Evolutionary conservation across 257 asterid genomes (phyloP).

Genomic region (Fraxinus pennsylvanica): DNA sequence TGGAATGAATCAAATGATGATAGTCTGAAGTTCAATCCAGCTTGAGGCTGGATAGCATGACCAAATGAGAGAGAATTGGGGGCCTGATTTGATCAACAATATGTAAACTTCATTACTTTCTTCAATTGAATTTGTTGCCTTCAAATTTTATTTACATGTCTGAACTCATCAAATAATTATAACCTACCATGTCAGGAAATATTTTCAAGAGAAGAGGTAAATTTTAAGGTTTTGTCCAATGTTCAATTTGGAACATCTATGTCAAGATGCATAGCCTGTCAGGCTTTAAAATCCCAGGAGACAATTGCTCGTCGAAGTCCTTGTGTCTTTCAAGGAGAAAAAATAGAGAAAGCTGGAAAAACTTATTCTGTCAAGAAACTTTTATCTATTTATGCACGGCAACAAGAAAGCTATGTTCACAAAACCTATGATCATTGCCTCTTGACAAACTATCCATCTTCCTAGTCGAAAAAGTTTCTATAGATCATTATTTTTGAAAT

Average conservation of each 20-base stretch:
- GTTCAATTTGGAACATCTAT: neutral
- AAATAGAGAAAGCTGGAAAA: neutral
- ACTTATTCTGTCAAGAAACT: neutral
- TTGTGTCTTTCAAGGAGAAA: neutral
- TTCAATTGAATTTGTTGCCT: neutral
- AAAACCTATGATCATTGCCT: neutral
- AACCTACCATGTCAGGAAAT: neutral
- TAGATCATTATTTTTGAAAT: neutral
- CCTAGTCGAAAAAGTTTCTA: neutral
- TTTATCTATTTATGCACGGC: neutral
- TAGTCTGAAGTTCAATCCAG: constrained; percentile 1
- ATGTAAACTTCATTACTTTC: neutral
- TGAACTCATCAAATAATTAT: neutral
- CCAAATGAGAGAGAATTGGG: neutral
- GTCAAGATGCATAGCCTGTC: neutral
- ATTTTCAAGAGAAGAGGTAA: neutral
- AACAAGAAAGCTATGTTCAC: neutral
- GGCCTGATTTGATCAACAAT: neutral
- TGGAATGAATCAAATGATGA: too few relatives aligned
- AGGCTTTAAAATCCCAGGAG: neutral
- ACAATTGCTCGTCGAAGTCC: neutral
- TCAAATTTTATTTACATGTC: neutral
- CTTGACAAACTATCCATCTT: neutral
- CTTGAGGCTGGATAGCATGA: neutral
- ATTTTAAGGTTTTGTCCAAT: neutral